Evolutionary conservation across 2,329 filamentous ascomycete species (phyloP), one percentile per base, ranked within the genome.

Genomic region (Alternaria burnsii): DNA sequence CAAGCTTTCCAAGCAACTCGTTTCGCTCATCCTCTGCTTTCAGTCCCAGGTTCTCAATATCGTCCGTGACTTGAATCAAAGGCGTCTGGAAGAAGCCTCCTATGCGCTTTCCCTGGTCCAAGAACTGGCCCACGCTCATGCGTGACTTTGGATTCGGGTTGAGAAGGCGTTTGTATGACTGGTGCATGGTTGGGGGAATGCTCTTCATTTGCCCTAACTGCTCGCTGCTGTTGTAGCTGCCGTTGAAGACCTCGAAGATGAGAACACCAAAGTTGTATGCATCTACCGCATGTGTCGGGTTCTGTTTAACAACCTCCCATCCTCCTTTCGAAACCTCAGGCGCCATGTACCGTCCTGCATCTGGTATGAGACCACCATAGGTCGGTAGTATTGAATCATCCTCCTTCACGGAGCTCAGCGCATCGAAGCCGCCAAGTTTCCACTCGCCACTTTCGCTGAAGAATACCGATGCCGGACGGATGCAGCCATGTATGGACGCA

Each of bases 401-500:
- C 58, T 98, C 95, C 73, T 97, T 98, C 81, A 98, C 89, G 38
- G 91, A 97, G 80, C 94, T 98, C 60, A 98, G 79, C 5, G 97
- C 87, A 68, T 99, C 95, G 69, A 99, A 97, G 0, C 95, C 95
- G 20, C 91, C 94, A 2, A 99, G 82, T 75, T 96, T 98, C 95
- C 95, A 99, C 80, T 99, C 95, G 59, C 95, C 95, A 74, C 95
- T 97, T 76, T 98, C 94, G 62, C 93, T 93, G 4, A 92, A 95
- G 79, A 94, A 99, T 66, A 99, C 85, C 0, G 94, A 97, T 0
- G 91, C 91, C 20, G 92, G 91, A 63, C 92, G 89, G 53, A 99
- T 83, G 71, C 88, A 92, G 50, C 94, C 95, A 72, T 99, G 95
- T 52, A 99, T 91, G 0, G 94, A 97, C 3, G 90, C 86, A 3